phyloP scores from a whole-genome alignment of 805 yeast genomes.

The Lipomyces mesembrius region DNA sequence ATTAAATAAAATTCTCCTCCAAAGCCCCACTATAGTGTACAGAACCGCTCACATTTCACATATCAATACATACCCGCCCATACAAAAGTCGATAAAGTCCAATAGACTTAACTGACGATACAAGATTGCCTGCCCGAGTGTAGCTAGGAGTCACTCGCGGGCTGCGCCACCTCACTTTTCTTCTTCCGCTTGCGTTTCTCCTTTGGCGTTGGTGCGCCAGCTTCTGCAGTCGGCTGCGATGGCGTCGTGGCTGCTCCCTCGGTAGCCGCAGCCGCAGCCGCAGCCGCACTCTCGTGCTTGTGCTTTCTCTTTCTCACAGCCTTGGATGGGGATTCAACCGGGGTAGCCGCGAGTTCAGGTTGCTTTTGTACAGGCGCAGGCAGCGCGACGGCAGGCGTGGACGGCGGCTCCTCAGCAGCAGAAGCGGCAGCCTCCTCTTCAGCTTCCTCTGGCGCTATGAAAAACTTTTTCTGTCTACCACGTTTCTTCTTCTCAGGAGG shows the following conservation, averaged over 20 bases:
- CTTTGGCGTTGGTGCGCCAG: constrained; percentile 13
- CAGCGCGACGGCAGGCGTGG: constrained; percentile 8
- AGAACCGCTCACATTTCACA: background rate
- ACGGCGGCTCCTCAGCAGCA: constrained; percentile 10
- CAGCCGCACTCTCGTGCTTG: constrained; percentile 42
- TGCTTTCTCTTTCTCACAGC: constrained; percentile 21
- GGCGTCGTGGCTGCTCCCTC: constrained; percentile 9
- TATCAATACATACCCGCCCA: constrained; percentile 2
- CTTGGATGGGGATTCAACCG: constrained; percentile 27
- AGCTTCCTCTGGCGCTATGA: constrained; percentile 7
- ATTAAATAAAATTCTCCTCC: background rate
- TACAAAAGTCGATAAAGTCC: background rate
- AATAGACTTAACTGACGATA: constrained; percentile 15
- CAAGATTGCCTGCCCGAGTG: constrained; percentile 1
- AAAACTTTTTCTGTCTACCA: constrained; percentile 6
- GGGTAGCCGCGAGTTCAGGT: constrained; percentile 12
- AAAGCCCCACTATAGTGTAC: background rate
- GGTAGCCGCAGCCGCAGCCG: constrained; percentile 6
- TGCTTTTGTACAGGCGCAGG: constrained; percentile 3
- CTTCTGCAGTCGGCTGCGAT: constrained; percentile 4
- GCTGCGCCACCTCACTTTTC: constrained; percentile 5
- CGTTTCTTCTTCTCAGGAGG: constrained; percentile 15
- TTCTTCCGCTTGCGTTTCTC: constrained; percentile 28
- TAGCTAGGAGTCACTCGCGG: background rate
- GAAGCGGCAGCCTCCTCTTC: constrained; percentile 10